Base-by-base conservation (phyloP, 768 basidiomycete species). In the Naganishia vaughanmartiniae region DNA sequence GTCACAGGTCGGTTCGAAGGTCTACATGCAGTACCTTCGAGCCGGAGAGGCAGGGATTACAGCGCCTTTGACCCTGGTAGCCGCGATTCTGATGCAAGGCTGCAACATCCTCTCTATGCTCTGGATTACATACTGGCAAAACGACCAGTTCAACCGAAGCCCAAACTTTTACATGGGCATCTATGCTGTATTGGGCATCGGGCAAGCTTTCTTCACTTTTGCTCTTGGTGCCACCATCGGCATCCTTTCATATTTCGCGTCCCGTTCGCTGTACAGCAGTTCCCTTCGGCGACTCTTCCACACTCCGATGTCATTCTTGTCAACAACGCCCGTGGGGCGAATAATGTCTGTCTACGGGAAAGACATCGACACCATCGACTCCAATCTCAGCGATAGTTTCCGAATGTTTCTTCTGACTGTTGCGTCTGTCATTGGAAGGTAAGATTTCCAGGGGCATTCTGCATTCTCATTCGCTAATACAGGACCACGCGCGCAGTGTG, bases 111-210 rank as follows among this genome's bases (percentile, higher is more conserved):
- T 88, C 74, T 88, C 86, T 73, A 85, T 86, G 66, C 89, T 89
- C 71, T 87, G 87, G 56, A 81, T 90, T 19, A 86, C 89, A 21
- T 90, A 87, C 86, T 89, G 89, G 89, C 85, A 89, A 76, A 83
- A 82, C 53, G 84, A 88, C 84, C 75, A 82, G 81, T 42, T 87
- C 24, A 56, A 46, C 57, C 46, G 33, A 33, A 69, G 68, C 36
- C 39, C n/a, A 72, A 85, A 85, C 0, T 87, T 88, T 74, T 89
- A 89, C 77, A 87, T 89, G 78, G 84, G 80, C 4, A 73, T 89
- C 15, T 90, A 90, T 75, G 88, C 86, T 0, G 83, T 81, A 30
- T 82, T 90, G 4, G 89, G 89, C 36, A 73, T 90, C 11, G 82
- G 82, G 0, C 88, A 89, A 31, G 83, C 85, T 0, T 74, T 83